Conservation (phyloP, 768 basidiomycete genomes). For the Mycena leptocephala region DNA sequence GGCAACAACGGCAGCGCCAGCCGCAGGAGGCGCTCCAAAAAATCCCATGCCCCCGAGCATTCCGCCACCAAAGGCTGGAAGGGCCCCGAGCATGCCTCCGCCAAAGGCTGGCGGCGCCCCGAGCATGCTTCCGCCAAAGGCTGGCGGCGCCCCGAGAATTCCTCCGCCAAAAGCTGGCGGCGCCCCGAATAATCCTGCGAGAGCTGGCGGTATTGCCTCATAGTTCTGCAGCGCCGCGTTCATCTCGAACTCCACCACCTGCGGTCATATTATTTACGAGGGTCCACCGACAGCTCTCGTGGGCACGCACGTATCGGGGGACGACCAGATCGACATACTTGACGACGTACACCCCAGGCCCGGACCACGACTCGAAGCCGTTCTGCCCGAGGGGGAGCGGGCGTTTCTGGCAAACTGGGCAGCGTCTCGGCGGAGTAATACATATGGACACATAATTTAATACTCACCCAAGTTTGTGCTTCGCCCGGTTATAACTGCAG, state of each 20-base stretch:
- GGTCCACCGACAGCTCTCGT: too few relatives aligned
- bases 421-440: background rate
- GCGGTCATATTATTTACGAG: background rate
- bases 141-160: too few relatives aligned
- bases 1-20: too few relatives aligned
- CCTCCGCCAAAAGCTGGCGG: too few relatives aligned
- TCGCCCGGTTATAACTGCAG: constrained; percentile 18
- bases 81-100: too few relatives aligned
- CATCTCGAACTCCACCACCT: constrained; percentile 28
- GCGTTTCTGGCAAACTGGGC: background rate
- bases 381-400: constrained; percentile 11
- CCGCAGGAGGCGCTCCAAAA: too few relatives aligned
- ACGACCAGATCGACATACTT: constrained; percentile 31
- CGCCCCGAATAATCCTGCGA: too few relatives aligned
- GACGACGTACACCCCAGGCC: constrained; percentile 7
- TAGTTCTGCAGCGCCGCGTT: background rate
- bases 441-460: background rate
- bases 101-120: too few relatives aligned
- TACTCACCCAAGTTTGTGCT: background rate
- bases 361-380: constrained; percentile 16
- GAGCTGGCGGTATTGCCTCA: background rate
- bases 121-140: too few relatives aligned
- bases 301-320: constrained; percentile 23
- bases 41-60: too few relatives aligned
- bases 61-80: too few relatives aligned